Base-by-base conservation (phyloP, 1,284 basidiomycete species). In the Papiliotrema flavescens region DNA sequence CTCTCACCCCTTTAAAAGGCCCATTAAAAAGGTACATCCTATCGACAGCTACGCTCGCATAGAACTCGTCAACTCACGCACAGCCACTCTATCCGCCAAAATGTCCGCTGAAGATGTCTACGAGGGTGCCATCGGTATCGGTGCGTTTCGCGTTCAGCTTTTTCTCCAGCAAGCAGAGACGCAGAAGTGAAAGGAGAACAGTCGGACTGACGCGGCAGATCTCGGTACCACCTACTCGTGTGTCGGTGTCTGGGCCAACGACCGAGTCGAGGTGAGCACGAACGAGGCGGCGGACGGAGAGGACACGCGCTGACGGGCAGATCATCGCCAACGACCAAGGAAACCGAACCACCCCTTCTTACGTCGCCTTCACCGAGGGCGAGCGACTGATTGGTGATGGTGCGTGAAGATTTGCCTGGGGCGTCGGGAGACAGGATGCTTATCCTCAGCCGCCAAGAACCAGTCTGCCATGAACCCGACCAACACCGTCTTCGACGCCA, bases 311-410 rank as follows among this genome's bases (percentile, higher is more conserved):
- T 64, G 57, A 66, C 59, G 13, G 35, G 2, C 53, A 95, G 81
- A 96, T 97, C 82, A 96, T 96, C 76, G 90, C 92, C 82, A 95
- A 95, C 76, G 91, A 80, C 75, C 79, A 96, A 89, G 95, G 94
- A 75, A 98, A 98, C 86, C 86, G 95, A 68, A 97, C 95, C 70
- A 98, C 95, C 55, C 95, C 95, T 55, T 98, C 95, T 67, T 98
- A 98, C 80, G 95, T 98, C 79, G 92, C 95, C 69, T 98, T 98
- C 84, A 94, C 92, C 66, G 81, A 90, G 62, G 89, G 89, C 78
- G 95, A 98, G 84, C 93, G 95, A 83, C 82, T 98, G 77, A 98
- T 98, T 74, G 95, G 94, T 78, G 95, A 98, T 85, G 72, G 69
- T 68, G 64, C 62, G 65, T 65, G 14, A 26, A 22, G n/a, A 17